Conservation (phyloP, 108 stramenopile species). For the Stephanodiscus minutulus region DNA sequence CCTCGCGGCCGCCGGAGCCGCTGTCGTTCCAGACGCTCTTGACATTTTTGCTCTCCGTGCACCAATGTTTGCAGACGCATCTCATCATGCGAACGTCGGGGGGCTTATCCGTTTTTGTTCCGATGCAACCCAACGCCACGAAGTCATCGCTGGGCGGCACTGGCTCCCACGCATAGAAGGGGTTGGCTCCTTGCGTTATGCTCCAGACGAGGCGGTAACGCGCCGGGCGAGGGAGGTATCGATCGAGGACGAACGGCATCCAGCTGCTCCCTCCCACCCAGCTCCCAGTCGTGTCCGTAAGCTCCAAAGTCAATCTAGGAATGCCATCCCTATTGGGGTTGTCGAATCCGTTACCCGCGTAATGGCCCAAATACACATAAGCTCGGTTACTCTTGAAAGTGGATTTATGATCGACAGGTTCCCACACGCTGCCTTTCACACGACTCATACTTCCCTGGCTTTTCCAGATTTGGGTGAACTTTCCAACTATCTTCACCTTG, state of each 20-base stretch:
- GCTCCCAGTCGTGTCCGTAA: constrained; percentile 93
- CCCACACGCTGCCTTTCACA: constrained; percentile 93
- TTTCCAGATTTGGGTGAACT: constrained; percentile 88
- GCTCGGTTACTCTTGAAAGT: constrained; percentile 83
- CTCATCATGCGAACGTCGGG: constrained; percentile 88
- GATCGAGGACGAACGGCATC: constrained; percentile 90
- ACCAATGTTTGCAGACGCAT: constrained; percentile 92
- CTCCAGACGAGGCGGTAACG: constrained; percentile 96
- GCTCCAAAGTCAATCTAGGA: constrained; percentile 84
- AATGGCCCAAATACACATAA: constrained; percentile 92
- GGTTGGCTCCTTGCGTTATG: constrained; percentile 88
- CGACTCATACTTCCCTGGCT: constrained; percentile 94
- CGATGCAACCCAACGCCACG: constrained; percentile 94
- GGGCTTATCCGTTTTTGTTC: constrained; percentile 89
- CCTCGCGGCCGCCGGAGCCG: constrained; percentile 87
- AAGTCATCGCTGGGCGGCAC: constrained; percentile 95
- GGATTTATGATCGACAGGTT: constrained; percentile 66
- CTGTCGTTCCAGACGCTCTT: constrained; percentile 90
- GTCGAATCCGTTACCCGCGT: constrained; percentile 83
- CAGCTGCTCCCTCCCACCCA: constrained; percentile 91
- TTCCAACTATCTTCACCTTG: constrained; percentile 89
- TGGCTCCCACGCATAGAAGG: constrained; percentile 96
- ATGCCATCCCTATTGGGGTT: constrained; percentile 83
- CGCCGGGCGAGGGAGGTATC: constrained; percentile 92
- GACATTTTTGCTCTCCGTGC: constrained; percentile 70